Conservation (phyloP, 1,139 yeast species). For the Saccharomyces hybrid region DNA sequence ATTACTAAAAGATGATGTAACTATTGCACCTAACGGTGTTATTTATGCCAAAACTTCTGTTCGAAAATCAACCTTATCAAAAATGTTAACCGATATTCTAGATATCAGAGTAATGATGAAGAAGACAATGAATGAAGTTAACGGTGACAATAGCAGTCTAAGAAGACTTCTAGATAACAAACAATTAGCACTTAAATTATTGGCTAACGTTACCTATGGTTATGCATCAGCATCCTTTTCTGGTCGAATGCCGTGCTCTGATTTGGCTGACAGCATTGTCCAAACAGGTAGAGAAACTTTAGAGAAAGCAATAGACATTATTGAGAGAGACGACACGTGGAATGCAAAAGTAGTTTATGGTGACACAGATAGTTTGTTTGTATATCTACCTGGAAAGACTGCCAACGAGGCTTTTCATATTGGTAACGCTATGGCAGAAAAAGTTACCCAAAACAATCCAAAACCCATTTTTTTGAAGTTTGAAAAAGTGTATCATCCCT, state of each 20-base stretch:
- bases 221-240: slow-evolving; percentile 91
- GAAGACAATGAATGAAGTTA: slow-evolving; percentile 53
- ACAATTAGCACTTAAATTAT: slow-evolving; percentile 78
- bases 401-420: slow-evolving; percentile 67
- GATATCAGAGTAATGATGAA: slow-evolving; percentile 76
- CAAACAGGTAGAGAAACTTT: slow-evolving; percentile 83
- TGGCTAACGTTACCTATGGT: slow-evolving; percentile 95
- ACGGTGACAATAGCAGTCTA: slow-evolving; percentile 29
- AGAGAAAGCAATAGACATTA: slow-evolving; percentile 58
- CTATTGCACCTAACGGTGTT: slow-evolving; percentile 78
- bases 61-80: slow-evolving; percentile 68
- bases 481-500: slow-evolving; percentile 88
- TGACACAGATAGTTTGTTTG: slow-evolving; percentile 90
- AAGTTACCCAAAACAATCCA: slow-evolving; percentile 63
- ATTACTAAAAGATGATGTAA: slow-evolving; percentile 46
- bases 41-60: slow-evolving; percentile 61
- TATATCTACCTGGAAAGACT: slow-evolving; percentile 78
- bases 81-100: slow-evolving; percentile 75
- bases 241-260: slow-evolving; percentile 96
- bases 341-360: slow-evolving; percentile 95
- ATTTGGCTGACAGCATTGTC: slow-evolving; percentile 89
- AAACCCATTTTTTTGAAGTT: slow-evolving; percentile 76
- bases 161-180: slow-evolving; percentile 61
- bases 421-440: slow-evolving; percentile 62
- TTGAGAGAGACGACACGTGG: slow-evolving; percentile 55